Evolutionary conservation across 176 grass and related monocot genomes (phyloP).

Genomic region (Carex pumila): DNA sequence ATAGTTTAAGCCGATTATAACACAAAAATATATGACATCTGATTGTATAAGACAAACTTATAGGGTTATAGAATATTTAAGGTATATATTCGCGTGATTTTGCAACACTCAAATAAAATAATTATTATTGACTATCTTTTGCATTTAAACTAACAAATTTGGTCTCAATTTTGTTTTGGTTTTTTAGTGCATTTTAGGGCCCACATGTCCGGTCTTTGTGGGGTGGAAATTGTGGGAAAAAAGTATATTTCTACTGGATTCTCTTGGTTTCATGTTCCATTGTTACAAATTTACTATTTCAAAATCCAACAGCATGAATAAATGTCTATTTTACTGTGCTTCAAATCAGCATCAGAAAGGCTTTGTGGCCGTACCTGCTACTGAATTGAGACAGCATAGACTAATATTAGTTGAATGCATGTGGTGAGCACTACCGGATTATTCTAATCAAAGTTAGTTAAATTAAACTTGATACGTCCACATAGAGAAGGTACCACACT

Average conservation of each 20-base stretch:
- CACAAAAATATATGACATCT: not conserved
- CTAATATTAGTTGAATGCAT: conserved; percentile 39
- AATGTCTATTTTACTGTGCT: conserved; percentile 16
- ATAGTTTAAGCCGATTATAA: not conserved
- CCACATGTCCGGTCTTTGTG: not conserved
- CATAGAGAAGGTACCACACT: not conserved
- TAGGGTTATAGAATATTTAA: not conserved
- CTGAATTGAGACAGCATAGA: conserved; percentile 21
- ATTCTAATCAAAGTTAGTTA: conserved; percentile 40
- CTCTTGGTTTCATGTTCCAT: not conserved
- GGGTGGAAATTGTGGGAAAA: not conserved
- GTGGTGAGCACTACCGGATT: conserved; percentile 51
- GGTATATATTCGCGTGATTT: not conserved
- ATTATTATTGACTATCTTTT: not conserved
- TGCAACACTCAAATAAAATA: not conserved
- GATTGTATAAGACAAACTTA: not conserved
- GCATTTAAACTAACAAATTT: not conserved
- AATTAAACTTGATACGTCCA: conserved; percentile 30
- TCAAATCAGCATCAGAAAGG: conserved; percentile 24
- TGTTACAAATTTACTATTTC: not conserved
- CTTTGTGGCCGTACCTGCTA: conserved; percentile 31
- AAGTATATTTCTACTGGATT: not conserved
- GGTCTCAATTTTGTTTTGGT: not conserved
- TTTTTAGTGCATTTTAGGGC: not conserved
- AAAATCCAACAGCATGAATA: not conserved